Evolutionary conservation across 2,329 filamentous ascomycete species (phyloP).

Genomic region (Thielaviopsis populi): DNA sequence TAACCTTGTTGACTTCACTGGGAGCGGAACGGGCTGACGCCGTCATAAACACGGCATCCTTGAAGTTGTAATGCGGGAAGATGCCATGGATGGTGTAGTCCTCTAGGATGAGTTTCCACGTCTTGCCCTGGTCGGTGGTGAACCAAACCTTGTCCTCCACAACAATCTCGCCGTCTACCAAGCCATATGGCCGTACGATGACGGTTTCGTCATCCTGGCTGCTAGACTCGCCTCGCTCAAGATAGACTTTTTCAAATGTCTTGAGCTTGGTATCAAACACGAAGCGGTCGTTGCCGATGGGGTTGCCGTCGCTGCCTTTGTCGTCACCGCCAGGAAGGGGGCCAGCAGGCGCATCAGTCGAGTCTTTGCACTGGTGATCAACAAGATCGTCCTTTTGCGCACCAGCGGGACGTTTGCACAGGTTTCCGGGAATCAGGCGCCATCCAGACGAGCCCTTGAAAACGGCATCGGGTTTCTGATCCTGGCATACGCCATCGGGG

Average conservation of each 20-base stretch:
- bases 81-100: constrained; percentile 56
- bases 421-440: constrained; percentile 75
- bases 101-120: constrained; percentile 57
- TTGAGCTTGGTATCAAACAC: constrained; percentile 45
- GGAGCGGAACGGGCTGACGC: constrained; percentile 39
- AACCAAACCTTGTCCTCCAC: constrained; percentile 50
- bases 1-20: constrained; percentile 32
- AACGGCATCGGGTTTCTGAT: constrained; percentile 46
- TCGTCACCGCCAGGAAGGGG: constrained; percentile 4
- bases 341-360: constrained; percentile 34
- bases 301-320: constrained; percentile 34
- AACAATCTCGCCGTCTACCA: constrained; percentile 20
- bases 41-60: constrained; percentile 75
- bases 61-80: constrained; percentile 64
- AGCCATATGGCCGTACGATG: constrained; percentile 36
- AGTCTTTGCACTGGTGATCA: constrained; percentile 56
- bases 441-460: constrained; percentile 84
- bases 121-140: constrained; percentile 76
- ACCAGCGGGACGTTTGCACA: constrained; percentile 47
- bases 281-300: constrained; percentile 46
- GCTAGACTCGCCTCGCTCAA: constrained; percentile 58
- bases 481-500: constrained; percentile 60
- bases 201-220: constrained; percentile 56
- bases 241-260: constrained; percentile 49
- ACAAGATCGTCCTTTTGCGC: constrained; percentile 55